Conservation (phyloP, 176 grass and related monocot species). For the Cenchrus fungigraminus region DNA sequence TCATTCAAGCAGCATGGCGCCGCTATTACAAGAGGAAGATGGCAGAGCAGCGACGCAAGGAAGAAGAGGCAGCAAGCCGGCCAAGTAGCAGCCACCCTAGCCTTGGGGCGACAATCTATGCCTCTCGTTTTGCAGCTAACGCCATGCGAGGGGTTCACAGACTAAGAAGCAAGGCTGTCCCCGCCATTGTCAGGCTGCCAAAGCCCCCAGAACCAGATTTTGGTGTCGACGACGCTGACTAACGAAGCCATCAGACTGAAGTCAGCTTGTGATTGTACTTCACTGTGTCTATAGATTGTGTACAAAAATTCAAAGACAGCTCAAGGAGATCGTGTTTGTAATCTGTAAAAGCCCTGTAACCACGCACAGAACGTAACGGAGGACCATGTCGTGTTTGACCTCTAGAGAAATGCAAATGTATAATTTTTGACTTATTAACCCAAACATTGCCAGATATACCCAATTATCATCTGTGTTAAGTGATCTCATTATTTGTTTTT, state of each 20-base stretch:
- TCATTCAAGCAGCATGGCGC: conserved; percentile 89
- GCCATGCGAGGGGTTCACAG: conserved; percentile 77
- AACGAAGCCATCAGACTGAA: background rate
- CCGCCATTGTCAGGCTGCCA: conserved; percentile 63
- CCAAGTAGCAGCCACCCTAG: conserved; percentile 57
- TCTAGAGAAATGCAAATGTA: conserved; percentile 31
- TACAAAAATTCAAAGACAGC: conserved; percentile 50
- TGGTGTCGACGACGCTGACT: conserved; percentile 53
- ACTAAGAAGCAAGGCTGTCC: conserved; percentile 61
- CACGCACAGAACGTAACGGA: background rate
- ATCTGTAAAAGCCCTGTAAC: conserved; percentile 34
- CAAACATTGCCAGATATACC: background rate
- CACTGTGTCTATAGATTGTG: conserved; percentile 39
- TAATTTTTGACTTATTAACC: background rate
- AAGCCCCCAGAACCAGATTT: conserved; percentile 93
- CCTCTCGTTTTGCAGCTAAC: conserved; percentile 84
- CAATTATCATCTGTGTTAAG: background rate
- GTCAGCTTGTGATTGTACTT: conserved; percentile 6
- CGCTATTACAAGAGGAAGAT: conserved; percentile 79
- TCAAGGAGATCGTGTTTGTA: conserved; percentile 28
- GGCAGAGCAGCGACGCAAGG: conserved; percentile 53
- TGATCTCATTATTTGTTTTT: background rate
- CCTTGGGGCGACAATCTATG: conserved; percentile 81
- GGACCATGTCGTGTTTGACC: background rate
- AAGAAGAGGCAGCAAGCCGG: conserved; percentile 52